These are phyloP conservation scores for Heterobasidion irregulare DNA, from an alignment of 1,284 basidiomycete genomes.

Conservation along the genomic window DNA sequence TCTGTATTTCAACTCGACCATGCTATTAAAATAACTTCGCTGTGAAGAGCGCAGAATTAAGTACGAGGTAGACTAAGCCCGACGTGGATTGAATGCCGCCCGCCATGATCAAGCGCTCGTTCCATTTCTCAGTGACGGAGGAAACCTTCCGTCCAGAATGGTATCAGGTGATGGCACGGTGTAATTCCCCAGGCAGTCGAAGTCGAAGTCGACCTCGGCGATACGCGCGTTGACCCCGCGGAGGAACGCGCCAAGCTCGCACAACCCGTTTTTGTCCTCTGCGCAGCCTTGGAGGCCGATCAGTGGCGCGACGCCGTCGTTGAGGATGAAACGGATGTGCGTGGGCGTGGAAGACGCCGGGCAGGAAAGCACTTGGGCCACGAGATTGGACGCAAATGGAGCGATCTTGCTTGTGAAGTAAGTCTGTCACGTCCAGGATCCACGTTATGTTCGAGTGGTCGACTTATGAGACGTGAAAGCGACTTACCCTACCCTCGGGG, in stretches of 20 bases:
- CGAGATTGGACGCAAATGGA: constrained; percentile 50
- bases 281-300: constrained; percentile 48
- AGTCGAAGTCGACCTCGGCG: constrained; percentile 31
- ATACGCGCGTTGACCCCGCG: constrained; percentile 38
- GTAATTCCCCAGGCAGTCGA: constrained; percentile 36
- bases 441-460: background rate
- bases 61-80: background rate
- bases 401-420: constrained; percentile 8
- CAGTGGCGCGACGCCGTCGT: constrained; percentile 57
- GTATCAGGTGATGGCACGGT: constrained; percentile 28
- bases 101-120: background rate
- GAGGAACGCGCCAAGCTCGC: constrained; percentile 44
- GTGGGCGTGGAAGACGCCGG: constrained; percentile 25
- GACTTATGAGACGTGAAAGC: background rate
- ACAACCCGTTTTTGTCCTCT: constrained; percentile 45
- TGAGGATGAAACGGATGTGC: constrained; percentile 47
- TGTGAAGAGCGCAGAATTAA: background rate
- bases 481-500: constrained; percentile 37
- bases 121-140: constrained; percentile 3
- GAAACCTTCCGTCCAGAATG: constrained; percentile 30
- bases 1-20: too few relatives aligned
- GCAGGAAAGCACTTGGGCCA: constrained; percentile 55
- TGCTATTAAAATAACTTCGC: too few relatives aligned
- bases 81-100: background rate
- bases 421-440: background rate